Evolutionary conservation across 1,284 basidiomycete genomes (phyloP).

Genomic region (Ustilago trichophora): DNA sequence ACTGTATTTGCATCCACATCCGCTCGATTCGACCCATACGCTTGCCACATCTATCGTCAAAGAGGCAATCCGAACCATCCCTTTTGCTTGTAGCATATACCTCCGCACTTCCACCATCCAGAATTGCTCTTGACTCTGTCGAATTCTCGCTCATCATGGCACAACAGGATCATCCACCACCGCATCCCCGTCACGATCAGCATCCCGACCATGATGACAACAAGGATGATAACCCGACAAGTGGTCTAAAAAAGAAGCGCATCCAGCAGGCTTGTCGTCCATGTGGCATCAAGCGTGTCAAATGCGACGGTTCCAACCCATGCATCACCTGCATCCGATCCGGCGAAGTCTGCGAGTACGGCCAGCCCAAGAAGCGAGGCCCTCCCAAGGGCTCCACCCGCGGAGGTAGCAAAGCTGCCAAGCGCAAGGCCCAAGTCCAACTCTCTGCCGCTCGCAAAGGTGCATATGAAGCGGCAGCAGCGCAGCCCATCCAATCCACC

Average conservation of each 20-base stretch:
- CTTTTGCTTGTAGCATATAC: neutral
- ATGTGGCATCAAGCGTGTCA: constrained; percentile 54
- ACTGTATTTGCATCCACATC: too few species aligned
- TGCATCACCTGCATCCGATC: constrained; percentile 49
- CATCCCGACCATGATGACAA: constrained; percentile 18
- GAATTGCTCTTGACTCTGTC: neutral
- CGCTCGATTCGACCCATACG: too few species aligned
- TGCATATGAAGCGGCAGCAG: constrained; percentile 12
- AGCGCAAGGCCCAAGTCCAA: constrained; percentile 17
- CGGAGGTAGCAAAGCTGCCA: constrained; percentile 36
- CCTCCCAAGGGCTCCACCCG: constrained; percentile 56
- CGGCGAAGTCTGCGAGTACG: constrained; percentile 54
- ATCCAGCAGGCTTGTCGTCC: constrained; percentile 57
- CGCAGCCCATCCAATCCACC: constrained; percentile 19
- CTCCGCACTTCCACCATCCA: too few species aligned
- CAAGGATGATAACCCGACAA: constrained; percentile 15
- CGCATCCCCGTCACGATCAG: constrained; percentile 2
- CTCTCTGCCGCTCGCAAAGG: constrained; percentile 5
- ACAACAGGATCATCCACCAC: neutral
- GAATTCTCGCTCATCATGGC: constrained; percentile 3
- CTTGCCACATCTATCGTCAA: too few species aligned
- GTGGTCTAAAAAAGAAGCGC: constrained; percentile 45
- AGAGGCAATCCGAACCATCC: neutral
- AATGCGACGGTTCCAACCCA: constrained; percentile 49
- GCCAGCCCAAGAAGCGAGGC: constrained; percentile 54